Base-by-base conservation (phyloP, 169 alveolate genomes). In the Babesia ovis region DNA sequence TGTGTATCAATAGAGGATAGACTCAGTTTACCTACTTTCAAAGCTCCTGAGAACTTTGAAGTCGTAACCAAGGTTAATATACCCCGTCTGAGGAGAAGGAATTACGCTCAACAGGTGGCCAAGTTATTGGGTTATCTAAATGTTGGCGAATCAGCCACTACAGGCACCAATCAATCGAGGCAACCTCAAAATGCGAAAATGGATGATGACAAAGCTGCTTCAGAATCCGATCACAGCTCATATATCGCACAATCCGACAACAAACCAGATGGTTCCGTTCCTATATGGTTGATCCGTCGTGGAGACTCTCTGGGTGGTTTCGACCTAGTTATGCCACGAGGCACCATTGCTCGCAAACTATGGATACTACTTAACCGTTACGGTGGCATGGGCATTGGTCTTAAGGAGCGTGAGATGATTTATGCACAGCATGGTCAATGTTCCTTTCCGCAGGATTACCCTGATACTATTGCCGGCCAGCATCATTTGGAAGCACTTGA, bases 401-500 rank as follows among this genome's bases (percentile, higher is more conserved):
- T 61, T 18, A 22, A 45, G 16, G 89, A 81, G 48, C 50, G 89
- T 18, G 64, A 68, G 42, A 56, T 45, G 64, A 18, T 81, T 39
- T 57, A 68, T 42, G 69, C 69, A 35, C 53, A 72, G 18, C 34
- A 45, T 51, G 60, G 43, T 9, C 68, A 62, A 55, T 41, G 68
- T 29, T 50, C 72, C 43, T 81, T 81, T 45, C 89, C 89, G 16
- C 81, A 81, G 58, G 89, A 81, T 37, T 81, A 50, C 53, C 89
- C 89, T 18, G 89, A 81, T 22, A 72, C 89, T n/a, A n/a, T 58
- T 18, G 59, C 76, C 4, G 89, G 89, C 27, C 55, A 60, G 39
- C 55, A 5, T 8, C 60, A 62, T 61, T 51, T 27, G 42, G 20
- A 39, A 22, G 74, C 67, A 2, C 23, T 25, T 11, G 64, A 54